Evolutionary conservation across 2,329 filamentous ascomycete species (phyloP), one percentile per base, ranked within the genome.

Genomic region (Aspergillus quadrilineatus): DNA sequence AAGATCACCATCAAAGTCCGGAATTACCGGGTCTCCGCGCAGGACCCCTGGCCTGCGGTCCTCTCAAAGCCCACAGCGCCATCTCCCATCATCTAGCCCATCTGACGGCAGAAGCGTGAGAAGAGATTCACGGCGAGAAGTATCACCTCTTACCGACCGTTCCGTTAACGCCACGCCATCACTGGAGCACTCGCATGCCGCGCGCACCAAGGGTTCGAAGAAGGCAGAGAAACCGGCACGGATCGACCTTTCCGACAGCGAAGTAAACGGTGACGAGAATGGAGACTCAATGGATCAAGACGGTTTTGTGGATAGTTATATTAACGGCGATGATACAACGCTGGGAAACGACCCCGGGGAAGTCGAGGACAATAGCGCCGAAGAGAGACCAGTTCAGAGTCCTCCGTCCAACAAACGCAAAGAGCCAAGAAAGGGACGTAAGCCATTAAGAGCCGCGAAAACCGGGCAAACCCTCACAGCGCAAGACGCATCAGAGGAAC

Each of bases 1-100:
- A 8, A 72, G 74, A 53, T 80, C 78, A 17, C 77, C 78, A 2
- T 71, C 75, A 49, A 80, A 80, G 65, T 72, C 73, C 17, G 70
- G 72, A 28, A 63, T 78, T 51, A 72, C 69, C 49, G 74, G 75
- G 6, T 75, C 75, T 42, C 73, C 77, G 3, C 73, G 75, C 44
- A 70, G 74, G 56, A 77, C 75, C 4, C 72, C 74, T 3, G 71
- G 69, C 26, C 57, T 78, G 53, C 71, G 71, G 60, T 77, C 76
- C n/a, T 77, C 76, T 4, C 72, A 75, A 43, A 70, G 71, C 32
- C 68, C 67, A 14, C 68, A 70, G 17, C 68, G 67, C 55, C 67
- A 70, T 26, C 53, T 64, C 2, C 55, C 63, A n/a, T 71, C 71
- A n/a, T 74, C 74, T 9, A 76, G 73, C 53, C 73, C 74, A 1